Evolutionary conservation across 108 stramenopile genomes (phyloP).

Genomic region (Licmophora abbreviata): DNA sequence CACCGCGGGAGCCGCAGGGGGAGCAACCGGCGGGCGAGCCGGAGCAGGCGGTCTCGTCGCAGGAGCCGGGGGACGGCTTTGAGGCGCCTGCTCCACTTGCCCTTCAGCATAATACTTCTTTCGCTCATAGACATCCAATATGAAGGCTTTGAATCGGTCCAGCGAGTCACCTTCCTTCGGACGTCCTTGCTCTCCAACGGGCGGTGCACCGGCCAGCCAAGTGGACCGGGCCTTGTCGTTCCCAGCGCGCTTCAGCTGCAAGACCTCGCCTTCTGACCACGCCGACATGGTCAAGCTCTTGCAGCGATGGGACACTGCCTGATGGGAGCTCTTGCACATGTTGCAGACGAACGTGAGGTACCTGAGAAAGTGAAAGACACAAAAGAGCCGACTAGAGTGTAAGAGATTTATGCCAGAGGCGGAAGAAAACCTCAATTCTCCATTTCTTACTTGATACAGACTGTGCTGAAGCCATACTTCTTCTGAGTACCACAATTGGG

Average conservation of each 20-base stretch:
- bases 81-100: conserved; percentile 6
- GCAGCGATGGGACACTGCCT: conserved; percentile 87
- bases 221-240: conserved; percentile 64
- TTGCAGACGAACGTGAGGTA: conserved; percentile 89
- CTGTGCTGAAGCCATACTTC: conserved; percentile 76
- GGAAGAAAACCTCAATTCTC: too few relatives aligned
- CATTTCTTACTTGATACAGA: conserved; percentile 95
- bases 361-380: too few relatives aligned
- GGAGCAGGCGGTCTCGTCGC: conserved; percentile 1
- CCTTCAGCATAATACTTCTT: conserved; percentile 58
- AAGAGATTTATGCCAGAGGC: too few relatives aligned
- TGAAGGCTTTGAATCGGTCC: conserved; percentile 72
- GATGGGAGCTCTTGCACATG: conserved; percentile 85
- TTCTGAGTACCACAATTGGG: conserved; percentile 79
- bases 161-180: conserved; percentile 62
- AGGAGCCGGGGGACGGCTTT: conserved; percentile 4
- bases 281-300: conserved; percentile 86
- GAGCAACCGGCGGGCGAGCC: neutral
- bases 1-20: conserved; percentile 18
- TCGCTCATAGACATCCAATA: conserved; percentile 72
- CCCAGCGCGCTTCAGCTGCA: conserved; percentile 47
- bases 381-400: too few relatives aligned
- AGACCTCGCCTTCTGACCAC: conserved; percentile 73
- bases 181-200: conserved; percentile 51
- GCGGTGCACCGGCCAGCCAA: conserved; percentile 82